Evolutionary conservation across 208 protist species (phyloP), one percentile per base, ranked within the genome.

Genomic region (Leishmania guyanensis): DNA sequence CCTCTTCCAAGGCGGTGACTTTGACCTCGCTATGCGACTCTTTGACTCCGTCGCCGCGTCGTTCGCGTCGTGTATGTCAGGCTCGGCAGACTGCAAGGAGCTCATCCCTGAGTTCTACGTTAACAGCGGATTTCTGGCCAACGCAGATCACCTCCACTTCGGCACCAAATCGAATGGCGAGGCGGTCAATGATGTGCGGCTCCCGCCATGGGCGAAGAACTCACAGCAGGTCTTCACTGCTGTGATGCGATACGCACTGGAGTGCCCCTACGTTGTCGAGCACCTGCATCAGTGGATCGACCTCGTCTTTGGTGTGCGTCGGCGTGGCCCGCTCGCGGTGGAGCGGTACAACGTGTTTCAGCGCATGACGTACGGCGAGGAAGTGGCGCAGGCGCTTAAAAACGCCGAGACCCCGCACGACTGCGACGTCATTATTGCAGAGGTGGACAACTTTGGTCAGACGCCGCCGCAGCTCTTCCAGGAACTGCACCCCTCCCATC

Each of bases 401-500:
- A 98, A 92, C 82, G 98, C 80, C 86, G 95, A 84, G 71, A 87
- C 77, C 68, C 94, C 85, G 77, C 94, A 85, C 79, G 91, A 99
- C 74, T 92, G 93, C 79, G 71, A 92, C 72, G 92, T 97, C 20
- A 94, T 99, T 53, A 93, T 98, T 60, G 90, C 92, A 0, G 98
- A 99, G 89, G 99, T 99, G 43, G 93, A 95, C 74, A 98, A 99
- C 84, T 99, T 99, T 95, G 99, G 99, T 17, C 98, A 99, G 88
- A 99, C 93, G 0, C 98, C 98, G 43, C 78, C 78, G 70, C 97
- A 99, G 90, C 88, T 99, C 17, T 99, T 99, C 85, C 87, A 84
- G 69, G 86, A 92, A 54, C 91, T 93, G 10, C 98, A 99, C 84
- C 98, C 98, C 39, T 86, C 89, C 74, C 92, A 92, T 48, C 71